Base-by-base conservation (phyloP, 345 rosid species). In the Salix dunnii region DNA sequence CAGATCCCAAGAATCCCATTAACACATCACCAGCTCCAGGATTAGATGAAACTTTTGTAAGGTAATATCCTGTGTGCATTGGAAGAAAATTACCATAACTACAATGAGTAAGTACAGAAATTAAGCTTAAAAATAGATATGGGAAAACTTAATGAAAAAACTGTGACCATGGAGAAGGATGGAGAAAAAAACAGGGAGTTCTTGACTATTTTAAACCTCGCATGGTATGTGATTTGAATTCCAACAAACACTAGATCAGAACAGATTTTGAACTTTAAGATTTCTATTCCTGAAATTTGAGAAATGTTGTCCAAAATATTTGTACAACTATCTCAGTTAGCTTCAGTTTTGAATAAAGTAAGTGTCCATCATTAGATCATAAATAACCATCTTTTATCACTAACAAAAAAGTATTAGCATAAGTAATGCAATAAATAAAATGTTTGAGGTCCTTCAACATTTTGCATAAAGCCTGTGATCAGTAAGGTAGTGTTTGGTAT, bases 1-100 rank as follows among this genome's bases (percentile, higher is more conserved):
- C 97, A 74, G 97, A 91, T 70, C 97, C 99, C 81, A 92, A 83
- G 84, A 94, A 94, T 62, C 97, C 97, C 98, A 94, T 92, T 72
- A 94, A 82, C 10, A 94, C 80, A 82, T 94, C 98, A 77, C 97
- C 98, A 84, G 98, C 98, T 76, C 97, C 97, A 4, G 98, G 97
- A 87, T 94, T 87, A 7, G 93, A 86, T 68, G 92, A 76, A 63
- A 77, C 86, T 74, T 92, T 91, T 17, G 98, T 94, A 69, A 94
- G 95, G 83, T 92, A 94, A 84, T 82, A 75, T 78, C 97, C 98
- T 94, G 88, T 67, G 43, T 21, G 27, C 72, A 73, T 70, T n/a
- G 27, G 51, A 73, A 33, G 35, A 77, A 62, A 75, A 70, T 75
- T 38, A 46, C 62, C 2, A 74, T 17, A 43, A 2, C 35, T n/a